Conservation (phyloP, 352 stramenopile species). For the Pythium dissotocum region DNA sequence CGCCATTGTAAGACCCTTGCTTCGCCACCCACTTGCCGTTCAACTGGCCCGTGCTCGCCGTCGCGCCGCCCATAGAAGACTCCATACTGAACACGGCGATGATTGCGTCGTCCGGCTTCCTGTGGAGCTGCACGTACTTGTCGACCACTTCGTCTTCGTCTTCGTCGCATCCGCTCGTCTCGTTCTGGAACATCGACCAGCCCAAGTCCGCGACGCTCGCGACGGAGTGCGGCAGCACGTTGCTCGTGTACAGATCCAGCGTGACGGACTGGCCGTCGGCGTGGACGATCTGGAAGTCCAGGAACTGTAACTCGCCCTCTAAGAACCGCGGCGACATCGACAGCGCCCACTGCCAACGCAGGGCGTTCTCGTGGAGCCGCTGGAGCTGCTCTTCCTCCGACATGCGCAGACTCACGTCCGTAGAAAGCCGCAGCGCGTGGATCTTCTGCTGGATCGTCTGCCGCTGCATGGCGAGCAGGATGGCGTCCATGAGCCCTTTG, state of each 20-base stretch:
- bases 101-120: background rate
- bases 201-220: background rate
- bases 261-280: background rate
- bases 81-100: background rate
- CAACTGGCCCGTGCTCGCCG: background rate
- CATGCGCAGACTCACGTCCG: background rate
- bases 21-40: slow-evolving; percentile 8
- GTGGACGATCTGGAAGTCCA: background rate
- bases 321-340: background rate
- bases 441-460: background rate
- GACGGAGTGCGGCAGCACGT: background rate
- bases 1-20: background rate
- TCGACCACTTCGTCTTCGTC: background rate
- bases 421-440: background rate
- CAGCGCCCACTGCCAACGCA: background rate
- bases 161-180: background rate
- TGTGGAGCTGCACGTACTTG: background rate
- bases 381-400: background rate
- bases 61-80: slow-evolving; percentile 1
- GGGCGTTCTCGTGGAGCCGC: background rate
- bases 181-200: background rate
- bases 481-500: background rate
- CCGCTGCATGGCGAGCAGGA: background rate
- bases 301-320: background rate
- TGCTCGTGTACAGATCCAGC: background rate